Evolutionary conservation across 192 early-diverging fungal genomes (phyloP).

Genomic region (Umbelopsis ramanniana): DNA sequence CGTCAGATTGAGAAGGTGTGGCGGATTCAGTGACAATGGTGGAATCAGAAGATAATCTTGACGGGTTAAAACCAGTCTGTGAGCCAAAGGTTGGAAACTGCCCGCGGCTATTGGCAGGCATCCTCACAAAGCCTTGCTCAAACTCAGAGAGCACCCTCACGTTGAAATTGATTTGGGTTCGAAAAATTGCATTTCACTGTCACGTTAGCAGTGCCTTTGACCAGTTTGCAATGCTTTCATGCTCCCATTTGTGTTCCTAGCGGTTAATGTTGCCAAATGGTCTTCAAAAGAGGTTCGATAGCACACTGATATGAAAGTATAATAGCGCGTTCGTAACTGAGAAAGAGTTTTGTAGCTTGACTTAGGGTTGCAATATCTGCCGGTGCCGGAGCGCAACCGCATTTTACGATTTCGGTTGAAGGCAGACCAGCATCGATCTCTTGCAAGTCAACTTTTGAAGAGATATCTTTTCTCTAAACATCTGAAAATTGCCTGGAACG

Average conservation of each 20-base stretch:
- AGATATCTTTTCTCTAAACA: background rate
- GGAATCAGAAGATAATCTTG: slow-evolving; percentile 16
- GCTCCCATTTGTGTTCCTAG: slow-evolving; percentile 8
- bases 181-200: slow-evolving; percentile 10
- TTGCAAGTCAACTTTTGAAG: background rate
- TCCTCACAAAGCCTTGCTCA: background rate
- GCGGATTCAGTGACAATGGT: background rate
- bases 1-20: background rate
- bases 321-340: background rate
- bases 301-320: background rate
- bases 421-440: background rate
- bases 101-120: slow-evolving; percentile 20
- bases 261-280: slow-evolving; percentile 5
- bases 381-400: background rate
- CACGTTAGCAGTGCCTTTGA: background rate
- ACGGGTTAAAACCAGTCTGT: background rate
- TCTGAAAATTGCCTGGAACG: background rate
- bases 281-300: slow-evolving; percentile 7
- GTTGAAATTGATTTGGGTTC: too few species aligned
- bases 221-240: background rate
- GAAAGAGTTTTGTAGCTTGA: background rate
- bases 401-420: background rate
- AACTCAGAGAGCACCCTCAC: too few species aligned
- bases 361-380: background rate
- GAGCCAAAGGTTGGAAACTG: background rate